Conservation (phyloP, 768 basidiomycete species). For the Tephrocybe rancida region DNA sequence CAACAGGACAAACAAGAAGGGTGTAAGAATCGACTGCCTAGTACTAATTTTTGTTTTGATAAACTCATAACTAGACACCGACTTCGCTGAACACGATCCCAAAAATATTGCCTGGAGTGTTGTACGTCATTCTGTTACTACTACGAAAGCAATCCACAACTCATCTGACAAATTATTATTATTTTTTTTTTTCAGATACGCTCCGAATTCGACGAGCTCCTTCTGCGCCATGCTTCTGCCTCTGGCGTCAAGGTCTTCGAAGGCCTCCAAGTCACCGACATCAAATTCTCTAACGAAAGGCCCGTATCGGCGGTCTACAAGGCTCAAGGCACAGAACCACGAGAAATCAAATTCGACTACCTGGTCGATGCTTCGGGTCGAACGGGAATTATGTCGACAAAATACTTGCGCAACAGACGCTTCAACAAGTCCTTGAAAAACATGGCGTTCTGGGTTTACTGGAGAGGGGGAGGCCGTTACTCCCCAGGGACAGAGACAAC, state of each 20-base stretch:
- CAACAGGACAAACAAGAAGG: constrained; percentile 68
- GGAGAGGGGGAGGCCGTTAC: constrained; percentile 57
- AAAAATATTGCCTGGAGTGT: constrained; percentile 66
- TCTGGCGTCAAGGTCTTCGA: constrained; percentile 57
- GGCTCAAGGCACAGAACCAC: constrained; percentile 23
- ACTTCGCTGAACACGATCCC: constrained; percentile 55
- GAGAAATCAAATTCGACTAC: constrained; percentile 65
- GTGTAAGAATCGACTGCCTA: constrained; percentile 51
- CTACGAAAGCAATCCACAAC: too few relatives aligned
- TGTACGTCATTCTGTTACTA: constrained; percentile 36
- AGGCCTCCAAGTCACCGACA: constrained; percentile 50
- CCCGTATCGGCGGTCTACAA: constrained; percentile 20
- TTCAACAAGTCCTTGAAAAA: constrained; percentile 73
- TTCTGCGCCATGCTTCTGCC: constrained; percentile 56
- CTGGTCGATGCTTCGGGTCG: constrained; percentile 78
- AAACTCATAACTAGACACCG: constrained; percentile 45
- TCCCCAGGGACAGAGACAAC: constrained; percentile 55
- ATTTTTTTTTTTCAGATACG: constrained; percentile 42
- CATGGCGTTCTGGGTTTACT: constrained; percentile 80
- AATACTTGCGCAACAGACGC: constrained; percentile 69
- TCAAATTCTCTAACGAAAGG: constrained; percentile 44
- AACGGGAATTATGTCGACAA: constrained; percentile 68
- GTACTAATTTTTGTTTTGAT: neutral
- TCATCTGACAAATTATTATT: neutral
- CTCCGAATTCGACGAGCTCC: constrained; percentile 62